phyloP scores from a whole-genome alignment of 768 basidiomycete genomes.

The Calocera cornea region DNA sequence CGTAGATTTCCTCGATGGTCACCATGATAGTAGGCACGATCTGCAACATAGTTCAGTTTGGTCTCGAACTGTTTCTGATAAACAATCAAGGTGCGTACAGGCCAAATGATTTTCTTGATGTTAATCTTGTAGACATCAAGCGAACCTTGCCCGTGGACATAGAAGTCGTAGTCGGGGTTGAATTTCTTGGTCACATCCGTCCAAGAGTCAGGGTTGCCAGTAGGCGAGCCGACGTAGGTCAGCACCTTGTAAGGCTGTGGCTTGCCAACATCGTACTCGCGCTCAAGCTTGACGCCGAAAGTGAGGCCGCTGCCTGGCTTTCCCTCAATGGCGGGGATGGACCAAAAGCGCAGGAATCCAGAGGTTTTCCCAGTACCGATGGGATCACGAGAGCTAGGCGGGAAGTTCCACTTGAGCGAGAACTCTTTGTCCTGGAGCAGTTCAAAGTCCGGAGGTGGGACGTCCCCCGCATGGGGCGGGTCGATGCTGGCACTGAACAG shows the following conservation, averaged over 20 bases:
- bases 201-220: neutral
- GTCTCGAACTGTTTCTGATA: no score
- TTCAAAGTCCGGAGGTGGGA: neutral
- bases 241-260: neutral
- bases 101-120: no score
- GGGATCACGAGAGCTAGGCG: no score
- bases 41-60: no score
- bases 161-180: neutral
- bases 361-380: neutral
- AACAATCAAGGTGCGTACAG: no score
- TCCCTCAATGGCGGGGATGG: neutral
- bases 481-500: neutral
- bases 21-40: no score
- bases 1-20: no score
- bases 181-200: neutral
- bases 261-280: neutral
- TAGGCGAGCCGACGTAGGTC: neutral
- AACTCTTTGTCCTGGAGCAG: neutral
- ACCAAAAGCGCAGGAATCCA: neutral
- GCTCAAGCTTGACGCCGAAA: neutral
- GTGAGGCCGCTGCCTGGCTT: neutral
- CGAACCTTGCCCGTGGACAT: neutral
- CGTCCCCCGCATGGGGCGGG: neutral
- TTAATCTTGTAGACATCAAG: neutral
- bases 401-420: neutral